These are phyloP conservation scores for Hericium erinaceus DNA, from an alignment of 768 basidiomycete species.

Conservation along the genomic window DNA sequence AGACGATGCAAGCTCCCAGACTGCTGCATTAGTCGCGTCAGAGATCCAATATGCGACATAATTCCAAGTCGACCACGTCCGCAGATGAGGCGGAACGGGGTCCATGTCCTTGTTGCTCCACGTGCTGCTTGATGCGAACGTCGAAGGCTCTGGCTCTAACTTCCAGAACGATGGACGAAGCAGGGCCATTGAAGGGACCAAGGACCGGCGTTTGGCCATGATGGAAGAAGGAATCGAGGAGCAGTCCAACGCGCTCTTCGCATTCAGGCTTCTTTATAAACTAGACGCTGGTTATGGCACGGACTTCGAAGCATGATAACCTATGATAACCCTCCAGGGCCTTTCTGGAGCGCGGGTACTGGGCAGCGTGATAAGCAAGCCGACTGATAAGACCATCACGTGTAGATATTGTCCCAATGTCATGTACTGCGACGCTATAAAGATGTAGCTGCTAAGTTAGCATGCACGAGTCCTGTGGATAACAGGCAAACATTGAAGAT, in stretches of 20 bases:
- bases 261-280: too few species aligned
- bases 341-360: too few species aligned
- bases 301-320: too few species aligned
- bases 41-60: conserved; percentile 54
- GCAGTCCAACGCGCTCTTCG: background rate
- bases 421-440: too few species aligned
- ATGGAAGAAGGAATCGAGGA: background rate
- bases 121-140: conserved; percentile 46
- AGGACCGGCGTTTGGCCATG: background rate
- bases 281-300: too few species aligned
- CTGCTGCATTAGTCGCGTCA: conserved; percentile 20
- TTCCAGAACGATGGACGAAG: conserved; percentile 35
- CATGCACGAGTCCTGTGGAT: too few species aligned
- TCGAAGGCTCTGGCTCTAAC: conserved; percentile 41
- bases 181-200: background rate
- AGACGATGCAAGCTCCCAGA: conserved; percentile 57
- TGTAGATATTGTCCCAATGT: too few species aligned
- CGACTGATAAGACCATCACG: too few species aligned
- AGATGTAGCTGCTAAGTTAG: too few species aligned
- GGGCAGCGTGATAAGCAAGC: too few species aligned
- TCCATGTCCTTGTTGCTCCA: conserved; percentile 77
- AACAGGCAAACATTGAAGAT: too few species aligned
- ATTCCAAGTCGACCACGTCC: conserved; percentile 64
- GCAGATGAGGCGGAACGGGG: conserved; percentile 47
- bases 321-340: too few species aligned